Base-by-base conservation (phyloP, 2,329 filamentous ascomycete genomes). In the Cladophialophora carrionii region DNA sequence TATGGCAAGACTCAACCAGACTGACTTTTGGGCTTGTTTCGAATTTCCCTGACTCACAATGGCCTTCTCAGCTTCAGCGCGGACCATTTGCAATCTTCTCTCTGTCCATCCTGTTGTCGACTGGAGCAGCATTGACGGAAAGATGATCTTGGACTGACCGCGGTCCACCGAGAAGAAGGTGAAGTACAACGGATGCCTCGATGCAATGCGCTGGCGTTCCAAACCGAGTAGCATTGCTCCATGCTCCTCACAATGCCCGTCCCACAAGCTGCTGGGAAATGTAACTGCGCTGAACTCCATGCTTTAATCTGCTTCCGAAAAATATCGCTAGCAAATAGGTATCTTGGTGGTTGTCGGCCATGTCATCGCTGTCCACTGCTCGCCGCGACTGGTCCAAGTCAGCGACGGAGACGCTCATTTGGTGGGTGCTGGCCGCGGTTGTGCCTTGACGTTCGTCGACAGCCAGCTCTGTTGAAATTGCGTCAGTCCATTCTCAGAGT, bases 381-480 rank as follows among this genome's bases (percentile, higher is more conserved):
- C 12, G 26, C 34, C 5, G 51, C 48, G 22, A 31, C 20, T 26
- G 37, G 26, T 52, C n/a, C n/a, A 6, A 43, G 37, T 5, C 37
- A 43, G 14, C n/a, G 14, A n/a, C 37, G 17, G 37, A 20, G 2
- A 24, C n/a, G 9, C 48, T 29, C 57, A 66, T 57, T 68, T 70
- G 24, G 66, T 58, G 5, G 66, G 53, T 22, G 68, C 67, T n/a
- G 63, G 67, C 57, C 66, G 63, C 17, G 79, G 77, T 64, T 76
- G 78, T 32, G 79, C 79, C 81, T 93, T 93, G 80, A 93, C 88
- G 75, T 92, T 93, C 80, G 91, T 91, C 70, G 89, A 92, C 71
- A 94, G 83, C 90, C 90, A 93, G 61, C 88, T 82, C 83, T 85
- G 68, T 24, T 1, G 56, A 60, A 56, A 34, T 58, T 24, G 53